Percentiles rank a stretch among this genome's conserved stretches.
Conservation (phyloP, 2,329 filamentous ascomycete genomes). For the Aspergillus fumigatiaffinis region DNA sequence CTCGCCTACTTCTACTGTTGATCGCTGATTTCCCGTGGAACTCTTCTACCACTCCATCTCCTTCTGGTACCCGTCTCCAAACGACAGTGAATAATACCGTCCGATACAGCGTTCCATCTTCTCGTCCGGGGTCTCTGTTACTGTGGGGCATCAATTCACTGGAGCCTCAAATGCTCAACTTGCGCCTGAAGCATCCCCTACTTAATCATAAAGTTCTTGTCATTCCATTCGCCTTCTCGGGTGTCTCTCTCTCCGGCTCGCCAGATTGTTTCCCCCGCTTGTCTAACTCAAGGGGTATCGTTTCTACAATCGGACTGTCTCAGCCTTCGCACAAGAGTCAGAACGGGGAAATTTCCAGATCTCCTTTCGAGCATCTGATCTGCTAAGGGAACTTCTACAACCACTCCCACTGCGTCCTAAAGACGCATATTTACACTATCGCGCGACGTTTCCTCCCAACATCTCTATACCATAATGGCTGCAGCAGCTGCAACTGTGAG, state of each 20-base stretch:
- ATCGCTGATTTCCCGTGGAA: slow-evolving; percentile 5
- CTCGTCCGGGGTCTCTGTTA: background rate
- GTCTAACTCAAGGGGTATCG: background rate
- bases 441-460: background rate
- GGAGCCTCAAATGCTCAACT: background rate
- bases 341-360: background rate
- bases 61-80: background rate
- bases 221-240: background rate
- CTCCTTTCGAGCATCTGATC: background rate
- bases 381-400: background rate
- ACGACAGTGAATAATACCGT: background rate
- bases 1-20: slow-evolving; percentile 6
- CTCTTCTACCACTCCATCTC: background rate
- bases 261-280: background rate
- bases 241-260: background rate
- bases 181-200: background rate
- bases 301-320: background rate
- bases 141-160: background rate
- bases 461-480: slow-evolving; percentile 2
- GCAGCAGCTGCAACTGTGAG: slow-evolving; percentile 6
- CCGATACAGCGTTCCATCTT: background rate
- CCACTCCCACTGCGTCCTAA: background rate
- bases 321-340: background rate
- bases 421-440: background rate
- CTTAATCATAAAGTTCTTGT: background rate